Evolutionary conservation across 768 basidiomycete genomes (phyloP).

Genomic region (Lentinula boryana): DNA sequence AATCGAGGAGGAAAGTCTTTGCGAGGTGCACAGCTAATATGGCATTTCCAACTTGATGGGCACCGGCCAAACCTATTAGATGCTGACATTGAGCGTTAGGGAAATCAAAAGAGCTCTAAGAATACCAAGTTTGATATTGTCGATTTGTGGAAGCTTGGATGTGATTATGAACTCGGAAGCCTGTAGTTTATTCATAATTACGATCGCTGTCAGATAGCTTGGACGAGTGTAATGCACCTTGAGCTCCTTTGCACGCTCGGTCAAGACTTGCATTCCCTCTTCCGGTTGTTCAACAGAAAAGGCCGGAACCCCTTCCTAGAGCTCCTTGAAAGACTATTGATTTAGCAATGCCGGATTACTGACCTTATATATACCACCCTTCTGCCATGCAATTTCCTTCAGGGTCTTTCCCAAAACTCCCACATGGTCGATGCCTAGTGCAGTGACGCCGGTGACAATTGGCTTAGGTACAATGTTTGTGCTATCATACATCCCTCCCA

Average conservation of each 20-base stretch:
- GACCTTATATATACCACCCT: conserved; percentile 95
- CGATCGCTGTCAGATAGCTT: not conserved
- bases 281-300: conserved; percentile 73
- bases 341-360: conserved; percentile 4
- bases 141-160: conserved; percentile 42
- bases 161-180: conserved; percentile 67
- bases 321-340: not conserved
- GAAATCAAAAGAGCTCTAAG: not conserved
- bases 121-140: conserved; percentile 57
- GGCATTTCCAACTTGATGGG: conserved; percentile 86
- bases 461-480: conserved; percentile 94
- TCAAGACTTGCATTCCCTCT: conserved; percentile 65
- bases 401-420: conserved; percentile 84
- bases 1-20: conserved; percentile 49
- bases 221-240: conserved; percentile 37
- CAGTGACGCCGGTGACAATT: conserved; percentile 83
- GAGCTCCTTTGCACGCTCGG: conserved; percentile 56
- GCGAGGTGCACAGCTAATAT: conserved; percentile 75
- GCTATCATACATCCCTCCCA: conserved; percentile 91
- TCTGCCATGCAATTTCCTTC: conserved; percentile 88
- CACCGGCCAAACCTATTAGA: conserved; percentile 69
- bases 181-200: conserved; percentile 24
- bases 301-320: conserved; percentile 76
- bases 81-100: conserved; percentile 5
- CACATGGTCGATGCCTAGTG: conserved; percentile 91